phyloP scores from a whole-genome alignment of 495 filamentous ascomycete genomes.

The Penicillium longicatenatum region DNA sequence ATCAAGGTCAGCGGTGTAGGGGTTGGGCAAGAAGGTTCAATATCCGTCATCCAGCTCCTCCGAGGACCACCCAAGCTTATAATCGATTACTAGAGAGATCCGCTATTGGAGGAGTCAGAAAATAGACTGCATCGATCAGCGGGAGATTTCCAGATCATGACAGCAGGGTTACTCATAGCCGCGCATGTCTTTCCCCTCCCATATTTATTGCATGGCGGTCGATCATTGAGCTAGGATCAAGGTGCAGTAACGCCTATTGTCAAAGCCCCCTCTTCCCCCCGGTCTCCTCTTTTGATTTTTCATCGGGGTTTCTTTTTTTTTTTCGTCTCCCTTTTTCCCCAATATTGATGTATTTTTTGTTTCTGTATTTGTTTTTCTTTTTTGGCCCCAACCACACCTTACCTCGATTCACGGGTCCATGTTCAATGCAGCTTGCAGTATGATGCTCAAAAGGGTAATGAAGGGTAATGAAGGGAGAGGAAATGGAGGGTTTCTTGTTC shows the following conservation, averaged over 20 bases:
- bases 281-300: not conserved
- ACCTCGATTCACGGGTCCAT: not conserved
- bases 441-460: not conserved
- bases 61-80: conserved; percentile 41
- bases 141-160: conserved; percentile 46
- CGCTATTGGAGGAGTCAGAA: conserved; percentile 51
- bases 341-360: not conserved
- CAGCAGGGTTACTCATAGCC: conserved; percentile 47
- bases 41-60: conserved; percentile 33
- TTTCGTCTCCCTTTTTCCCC: not conserved
- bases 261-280: conserved; percentile 20
- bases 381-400: not conserved
- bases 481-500: not conserved
- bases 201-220: conserved; percentile 50
- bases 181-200: conserved; percentile 41
- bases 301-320: not conserved
- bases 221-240: conserved; percentile 46
- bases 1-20: conserved; percentile 20
- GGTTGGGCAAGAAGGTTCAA: conserved; percentile 22
- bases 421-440: not conserved
- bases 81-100: conserved; percentile 36
- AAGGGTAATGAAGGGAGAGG: not conserved
- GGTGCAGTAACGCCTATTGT: conserved; percentile 24
- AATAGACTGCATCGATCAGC: conserved; percentile 46
- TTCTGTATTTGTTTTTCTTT: not conserved